phyloP scores from a whole-genome alignment of 2,329 filamentous ascomycete genomes.

The Dactylellina drechsleri region DNA sequence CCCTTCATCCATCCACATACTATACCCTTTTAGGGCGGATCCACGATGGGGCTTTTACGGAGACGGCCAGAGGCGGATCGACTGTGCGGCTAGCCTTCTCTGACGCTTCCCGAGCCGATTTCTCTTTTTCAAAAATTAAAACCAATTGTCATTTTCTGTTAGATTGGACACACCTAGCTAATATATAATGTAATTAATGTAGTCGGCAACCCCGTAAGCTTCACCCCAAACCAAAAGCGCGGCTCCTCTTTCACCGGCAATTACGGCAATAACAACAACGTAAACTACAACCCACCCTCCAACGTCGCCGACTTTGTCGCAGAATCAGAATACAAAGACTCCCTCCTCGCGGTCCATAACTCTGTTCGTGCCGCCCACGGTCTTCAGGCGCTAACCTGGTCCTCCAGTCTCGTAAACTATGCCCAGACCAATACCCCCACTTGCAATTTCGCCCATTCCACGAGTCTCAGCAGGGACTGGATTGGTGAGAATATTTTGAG shows the following conservation, averaged over 20 bases:
- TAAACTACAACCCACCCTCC: constrained; percentile 24
- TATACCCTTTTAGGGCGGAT: too few species aligned
- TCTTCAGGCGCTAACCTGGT: constrained; percentile 19
- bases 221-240: constrained; percentile 10
- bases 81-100: too few species aligned
- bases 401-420: constrained; percentile 27
- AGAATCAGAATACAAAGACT: constrained; percentile 28
- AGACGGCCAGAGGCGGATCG: too few species aligned
- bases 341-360: constrained; percentile 31
- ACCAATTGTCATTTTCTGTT: too few species aligned
- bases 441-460: constrained; percentile 21
- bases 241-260: not conserved
- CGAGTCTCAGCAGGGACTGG: constrained; percentile 7
- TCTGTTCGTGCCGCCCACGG: constrained; percentile 19
- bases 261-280: constrained; percentile 6
- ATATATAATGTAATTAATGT: not conserved
- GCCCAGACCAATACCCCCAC: constrained; percentile 26
- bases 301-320: constrained; percentile 19
- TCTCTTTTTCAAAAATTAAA: too few species aligned
- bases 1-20: not conserved
- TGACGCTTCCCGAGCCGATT: too few species aligned
- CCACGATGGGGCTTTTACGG: too few species aligned
- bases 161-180: too few species aligned
- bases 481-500: constrained; percentile 31
- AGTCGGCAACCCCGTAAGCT: constrained; percentile 17